phyloP scores from a whole-genome alignment of 2,329 filamentous ascomycete species.

The Aspergillus novoparasiticus region DNA sequence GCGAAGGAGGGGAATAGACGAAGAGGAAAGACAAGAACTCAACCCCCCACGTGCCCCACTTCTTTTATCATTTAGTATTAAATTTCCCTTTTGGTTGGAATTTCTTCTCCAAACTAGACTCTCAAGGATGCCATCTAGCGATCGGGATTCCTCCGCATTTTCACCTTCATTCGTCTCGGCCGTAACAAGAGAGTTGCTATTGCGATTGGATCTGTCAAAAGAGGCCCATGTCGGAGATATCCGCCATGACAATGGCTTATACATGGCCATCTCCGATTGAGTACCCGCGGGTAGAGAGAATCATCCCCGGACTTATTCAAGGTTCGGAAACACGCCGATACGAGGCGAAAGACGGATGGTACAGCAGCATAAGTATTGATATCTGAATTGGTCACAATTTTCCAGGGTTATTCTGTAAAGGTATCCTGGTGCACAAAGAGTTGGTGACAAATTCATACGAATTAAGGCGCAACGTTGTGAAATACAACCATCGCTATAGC shows the following conservation, averaged over 20 bases:
- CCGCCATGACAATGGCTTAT: not conserved
- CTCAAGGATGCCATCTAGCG: not conserved
- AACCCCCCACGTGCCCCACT: constrained; percentile 5
- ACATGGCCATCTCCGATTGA: not conserved
- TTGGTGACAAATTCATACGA: not conserved
- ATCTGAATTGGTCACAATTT: not conserved
- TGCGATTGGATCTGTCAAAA: not conserved
- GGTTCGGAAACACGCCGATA: not conserved
- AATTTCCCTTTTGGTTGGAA: not conserved
- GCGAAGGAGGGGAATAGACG: not conserved
- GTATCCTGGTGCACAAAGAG: not conserved
- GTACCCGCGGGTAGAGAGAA: not conserved
- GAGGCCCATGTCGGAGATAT: not conserved
- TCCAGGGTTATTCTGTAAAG: not conserved
- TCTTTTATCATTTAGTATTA: constrained; percentile 3
- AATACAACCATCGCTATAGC: not conserved
- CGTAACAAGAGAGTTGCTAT: not conserved
- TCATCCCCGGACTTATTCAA: not conserved
- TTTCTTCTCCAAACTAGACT: not conserved
- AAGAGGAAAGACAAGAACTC: not conserved
- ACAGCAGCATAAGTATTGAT: not conserved
- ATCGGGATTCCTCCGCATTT: not conserved
- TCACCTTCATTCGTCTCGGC: not conserved
- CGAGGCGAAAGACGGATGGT: not conserved
- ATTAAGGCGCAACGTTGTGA: not conserved